These are phyloP conservation scores for Botrytis tulipae DNA, from an alignment of 2,329 filamentous ascomycete species.

Conservation along the genomic window DNA sequence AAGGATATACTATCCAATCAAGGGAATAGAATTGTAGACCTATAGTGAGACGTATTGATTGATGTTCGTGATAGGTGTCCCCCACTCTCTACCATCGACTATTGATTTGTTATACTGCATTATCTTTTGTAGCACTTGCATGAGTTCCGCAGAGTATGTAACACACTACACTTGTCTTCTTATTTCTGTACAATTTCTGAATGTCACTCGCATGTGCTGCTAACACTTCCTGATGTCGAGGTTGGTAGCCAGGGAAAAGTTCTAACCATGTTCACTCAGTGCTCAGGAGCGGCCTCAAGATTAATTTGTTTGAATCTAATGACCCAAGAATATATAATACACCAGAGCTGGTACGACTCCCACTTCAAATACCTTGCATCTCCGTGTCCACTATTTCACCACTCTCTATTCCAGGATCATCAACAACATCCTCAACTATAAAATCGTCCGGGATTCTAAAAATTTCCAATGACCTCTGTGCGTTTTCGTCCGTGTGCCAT, in stretches of 20 bases:
- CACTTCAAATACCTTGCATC: not conserved
- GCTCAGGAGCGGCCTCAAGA: not conserved
- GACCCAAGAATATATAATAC: not conserved
- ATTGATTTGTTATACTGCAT: not conserved
- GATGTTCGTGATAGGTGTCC: not conserved
- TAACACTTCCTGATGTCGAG: not conserved
- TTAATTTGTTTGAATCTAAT: not conserved
- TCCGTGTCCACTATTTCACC: slow-evolving; percentile 11
- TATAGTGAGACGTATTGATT: not conserved
- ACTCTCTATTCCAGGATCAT: slow-evolving; percentile 8
- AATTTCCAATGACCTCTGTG: not conserved
- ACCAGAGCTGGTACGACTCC: not conserved
- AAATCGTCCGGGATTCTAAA: slow-evolving; percentile 4
- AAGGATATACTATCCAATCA: too few relatives aligned
- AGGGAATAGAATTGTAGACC: not conserved
- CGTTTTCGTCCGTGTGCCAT: slow-evolving; percentile 15
- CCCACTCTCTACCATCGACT: not conserved
- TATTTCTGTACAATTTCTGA: not conserved
- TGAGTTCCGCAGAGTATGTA: not conserved
- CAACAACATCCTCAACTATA: not conserved
- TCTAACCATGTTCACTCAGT: not conserved
- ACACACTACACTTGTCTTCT: not conserved
- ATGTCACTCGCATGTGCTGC: not conserved
- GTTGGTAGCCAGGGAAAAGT: too few relatives aligned
- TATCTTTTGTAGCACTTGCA: not conserved